These are phyloP conservation scores for Ensete glaucum DNA, from an alignment of 176 grass and related monocot genomes.

Conservation along the genomic window DNA sequence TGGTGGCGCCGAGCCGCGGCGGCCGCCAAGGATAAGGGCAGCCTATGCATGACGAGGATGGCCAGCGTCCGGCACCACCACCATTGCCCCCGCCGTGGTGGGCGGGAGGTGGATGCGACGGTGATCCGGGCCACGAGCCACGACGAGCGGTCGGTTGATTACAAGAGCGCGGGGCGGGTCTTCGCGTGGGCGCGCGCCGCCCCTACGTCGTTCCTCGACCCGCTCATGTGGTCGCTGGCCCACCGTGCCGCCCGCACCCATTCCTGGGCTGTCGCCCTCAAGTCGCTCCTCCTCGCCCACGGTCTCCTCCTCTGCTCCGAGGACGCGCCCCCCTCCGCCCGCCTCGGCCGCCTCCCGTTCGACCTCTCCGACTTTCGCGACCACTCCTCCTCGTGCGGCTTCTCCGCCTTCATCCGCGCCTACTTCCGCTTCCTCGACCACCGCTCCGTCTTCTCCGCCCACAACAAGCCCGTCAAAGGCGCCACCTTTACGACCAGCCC, in stretches of 20 bases:
- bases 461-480: slow-evolving; percentile 5
- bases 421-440: slow-evolving; percentile 91
- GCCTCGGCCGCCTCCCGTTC: slow-evolving; percentile 67
- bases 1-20: slow-evolving; percentile 63
- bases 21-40: slow-evolving; percentile 65
- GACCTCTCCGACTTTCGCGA: slow-evolving; percentile 85
- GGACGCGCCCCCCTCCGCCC: slow-evolving; percentile 15
- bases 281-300: slow-evolving; percentile 83
- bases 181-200: slow-evolving; percentile 57
- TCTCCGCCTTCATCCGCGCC: slow-evolving; percentile 69
- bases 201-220: slow-evolving; percentile 26
- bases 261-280: slow-evolving; percentile 86
- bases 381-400: slow-evolving; percentile 37
- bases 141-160: slow-evolving; percentile 63
- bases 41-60: slow-evolving; percentile 32
- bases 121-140: slow-evolving; percentile 90
- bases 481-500: background rate
- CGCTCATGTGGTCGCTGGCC: slow-evolving; percentile 76
- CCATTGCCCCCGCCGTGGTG: background rate
- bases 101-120: slow-evolving; percentile 43
- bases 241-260: slow-evolving; percentile 45
- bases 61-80: background rate
- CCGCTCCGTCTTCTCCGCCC: slow-evolving; percentile 49
- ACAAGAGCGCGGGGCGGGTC: slow-evolving; percentile 44
- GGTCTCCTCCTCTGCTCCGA: slow-evolving; percentile 67